Evolutionary conservation across 2,329 filamentous ascomycete species (phyloP).

Genomic region (Claviceps humidiphila): DNA sequence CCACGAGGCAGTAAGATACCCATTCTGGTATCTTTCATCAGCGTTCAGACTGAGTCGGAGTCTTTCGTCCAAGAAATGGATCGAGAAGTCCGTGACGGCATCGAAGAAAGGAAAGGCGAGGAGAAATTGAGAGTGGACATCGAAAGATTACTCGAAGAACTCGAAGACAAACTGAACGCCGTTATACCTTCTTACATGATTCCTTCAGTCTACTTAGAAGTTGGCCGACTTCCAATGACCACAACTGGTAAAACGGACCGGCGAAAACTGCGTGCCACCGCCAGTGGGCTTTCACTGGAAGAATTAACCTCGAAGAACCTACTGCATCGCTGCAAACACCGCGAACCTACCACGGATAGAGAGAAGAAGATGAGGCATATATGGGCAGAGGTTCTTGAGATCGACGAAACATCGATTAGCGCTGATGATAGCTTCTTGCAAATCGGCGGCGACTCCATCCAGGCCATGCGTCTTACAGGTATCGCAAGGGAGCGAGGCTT

Average conservation of each 20-base stretch:
- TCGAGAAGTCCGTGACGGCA: neutral
- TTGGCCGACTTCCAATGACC: neutral
- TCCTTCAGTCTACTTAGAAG: neutral
- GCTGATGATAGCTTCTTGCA: neutral
- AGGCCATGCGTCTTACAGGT: conserved; percentile 24
- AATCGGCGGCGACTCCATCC: conserved; percentile 24
- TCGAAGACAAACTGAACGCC: neutral
- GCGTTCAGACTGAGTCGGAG: neutral
- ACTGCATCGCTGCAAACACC: neutral
- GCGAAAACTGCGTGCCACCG: neutral
- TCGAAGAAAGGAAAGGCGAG: neutral
- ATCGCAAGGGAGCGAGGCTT: neutral
- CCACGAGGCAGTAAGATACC: neutral
- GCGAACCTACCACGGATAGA: neutral
- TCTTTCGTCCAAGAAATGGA: neutral
- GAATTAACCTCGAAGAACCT: neutral
- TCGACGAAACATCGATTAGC: neutral
- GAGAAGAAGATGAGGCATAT: neutral
- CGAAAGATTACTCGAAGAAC: neutral
- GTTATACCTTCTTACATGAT: neutral
- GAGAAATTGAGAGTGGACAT: neutral
- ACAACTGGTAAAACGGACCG: neutral
- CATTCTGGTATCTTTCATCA: neutral
- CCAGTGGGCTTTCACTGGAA: neutral
- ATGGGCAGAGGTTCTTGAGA: neutral